These are phyloP conservation scores for Acephala macrosclerotiorum DNA, from an alignment of 2,329 filamentous ascomycete genomes.

Conservation along the genomic window DNA sequence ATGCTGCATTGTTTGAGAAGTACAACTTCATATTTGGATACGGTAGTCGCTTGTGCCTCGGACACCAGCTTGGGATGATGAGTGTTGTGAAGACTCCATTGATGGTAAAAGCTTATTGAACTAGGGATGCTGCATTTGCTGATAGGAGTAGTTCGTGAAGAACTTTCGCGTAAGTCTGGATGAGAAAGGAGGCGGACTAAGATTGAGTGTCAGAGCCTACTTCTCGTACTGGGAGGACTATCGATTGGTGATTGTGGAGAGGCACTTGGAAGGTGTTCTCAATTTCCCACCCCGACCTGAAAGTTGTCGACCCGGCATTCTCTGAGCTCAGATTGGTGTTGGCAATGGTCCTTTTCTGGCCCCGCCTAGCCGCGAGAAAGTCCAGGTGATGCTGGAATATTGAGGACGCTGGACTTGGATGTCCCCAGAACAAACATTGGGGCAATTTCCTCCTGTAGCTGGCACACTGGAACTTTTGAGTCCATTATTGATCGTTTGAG, in stretches of 20 bases:
- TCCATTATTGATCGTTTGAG: no score
- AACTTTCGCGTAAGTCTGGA: slow-evolving; percentile 1
- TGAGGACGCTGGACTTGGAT: no score
- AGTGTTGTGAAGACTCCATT: slow-evolving; percentile 8
- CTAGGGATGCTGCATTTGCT: not conserved
- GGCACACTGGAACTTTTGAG: no score
- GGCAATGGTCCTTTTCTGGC: no score
- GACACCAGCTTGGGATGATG: slow-evolving; percentile 10
- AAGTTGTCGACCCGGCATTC: no score
- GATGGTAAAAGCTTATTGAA: not conserved
- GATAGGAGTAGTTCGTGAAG: not conserved
- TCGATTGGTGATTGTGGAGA: not conserved
- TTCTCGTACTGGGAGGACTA: slow-evolving; percentile 12
- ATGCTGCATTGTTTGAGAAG: not conserved
- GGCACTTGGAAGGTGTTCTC: not conserved
- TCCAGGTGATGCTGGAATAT: no score
- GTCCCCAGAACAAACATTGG: no score
- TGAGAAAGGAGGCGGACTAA: not conserved
- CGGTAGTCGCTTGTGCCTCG: slow-evolving; percentile 3
- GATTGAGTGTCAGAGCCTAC: slow-evolving; percentile 4
- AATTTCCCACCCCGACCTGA: no score
- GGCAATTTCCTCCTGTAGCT: no score
- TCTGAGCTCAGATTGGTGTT: no score
- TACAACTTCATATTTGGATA: slow-evolving; percentile 10
- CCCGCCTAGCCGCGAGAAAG: no score